These are phyloP conservation scores for Ascocoryne sarcoides DNA, from an alignment of 2,329 filamentous ascomycete species.

Conservation along the genomic window DNA sequence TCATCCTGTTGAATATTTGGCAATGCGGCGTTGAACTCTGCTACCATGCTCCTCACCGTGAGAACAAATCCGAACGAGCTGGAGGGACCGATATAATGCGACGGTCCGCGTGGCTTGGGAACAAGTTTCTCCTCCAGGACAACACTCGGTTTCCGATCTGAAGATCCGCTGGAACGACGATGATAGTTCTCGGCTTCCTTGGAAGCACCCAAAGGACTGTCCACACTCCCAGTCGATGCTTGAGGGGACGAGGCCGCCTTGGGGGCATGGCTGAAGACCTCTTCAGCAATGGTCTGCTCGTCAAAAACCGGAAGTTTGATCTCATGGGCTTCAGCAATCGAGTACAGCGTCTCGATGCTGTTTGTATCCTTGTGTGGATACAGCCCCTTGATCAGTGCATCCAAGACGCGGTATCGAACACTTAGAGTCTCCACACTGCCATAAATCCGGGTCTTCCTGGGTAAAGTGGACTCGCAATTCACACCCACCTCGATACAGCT, in stretches of 20 bases:
- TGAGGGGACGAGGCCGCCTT: slow-evolving; percentile 12
- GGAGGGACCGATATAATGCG: slow-evolving; percentile 27
- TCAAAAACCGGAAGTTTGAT: slow-evolving; percentile 31
- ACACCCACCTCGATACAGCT: slow-evolving; percentile 32
- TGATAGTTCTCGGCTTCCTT: slow-evolving; percentile 10
- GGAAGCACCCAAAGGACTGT: slow-evolving; percentile 12
- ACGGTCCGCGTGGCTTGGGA: slow-evolving; percentile 21
- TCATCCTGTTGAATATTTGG: slow-evolving; percentile 18
- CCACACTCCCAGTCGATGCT: slow-evolving; percentile 9
- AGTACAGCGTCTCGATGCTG: slow-evolving; percentile 32
- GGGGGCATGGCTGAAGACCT: slow-evolving; percentile 20
- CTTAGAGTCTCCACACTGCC: slow-evolving; percentile 38
- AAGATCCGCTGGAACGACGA: not conserved
- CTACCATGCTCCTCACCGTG: slow-evolving; percentile 23
- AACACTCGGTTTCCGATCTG: slow-evolving; percentile 8
- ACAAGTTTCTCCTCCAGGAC: slow-evolving; percentile 23
- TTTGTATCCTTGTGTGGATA: slow-evolving; percentile 33
- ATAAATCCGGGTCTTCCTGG: slow-evolving; percentile 37
- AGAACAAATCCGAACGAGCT: slow-evolving; percentile 27
- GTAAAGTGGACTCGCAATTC: slow-evolving; percentile 34
- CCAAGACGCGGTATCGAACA: slow-evolving; percentile 34
- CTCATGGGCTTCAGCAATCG: slow-evolving; percentile 31
- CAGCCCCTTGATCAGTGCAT: slow-evolving; percentile 33
- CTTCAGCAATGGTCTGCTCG: slow-evolving; percentile 17
- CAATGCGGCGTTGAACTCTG: slow-evolving; percentile 22